phyloP scores from a whole-genome alignment of 495 filamentous ascomycete species.

The Patellaria atrata region DNA sequence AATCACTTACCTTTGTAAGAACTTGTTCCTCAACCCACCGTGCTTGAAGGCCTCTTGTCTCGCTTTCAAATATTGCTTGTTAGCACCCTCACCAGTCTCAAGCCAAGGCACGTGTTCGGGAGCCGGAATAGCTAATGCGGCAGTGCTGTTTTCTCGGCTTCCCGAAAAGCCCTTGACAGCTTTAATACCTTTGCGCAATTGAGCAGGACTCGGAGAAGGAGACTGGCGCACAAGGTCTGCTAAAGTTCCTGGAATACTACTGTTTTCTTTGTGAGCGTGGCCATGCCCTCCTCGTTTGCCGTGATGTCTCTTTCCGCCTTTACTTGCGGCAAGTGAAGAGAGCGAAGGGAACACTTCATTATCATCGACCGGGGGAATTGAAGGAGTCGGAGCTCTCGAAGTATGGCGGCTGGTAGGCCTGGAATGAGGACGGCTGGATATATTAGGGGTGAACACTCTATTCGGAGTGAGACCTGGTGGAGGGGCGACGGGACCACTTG shows the following conservation, averaged over 20 bases:
- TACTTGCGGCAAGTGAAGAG: constrained; percentile 55
- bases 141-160: constrained; percentile 62
- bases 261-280: constrained; percentile 43
- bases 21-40: constrained; percentile 90
- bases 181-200: constrained; percentile 16
- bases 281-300: constrained; percentile 69
- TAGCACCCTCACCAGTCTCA: constrained; percentile 80
- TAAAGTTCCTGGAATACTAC: constrained; percentile 68
- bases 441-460: constrained; percentile 16
- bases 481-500: constrained; percentile 24
- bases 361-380: constrained; percentile 75
- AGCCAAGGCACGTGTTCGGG: constrained; percentile 95
- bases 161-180: constrained; percentile 36
- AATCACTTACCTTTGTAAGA: constrained; percentile 66
- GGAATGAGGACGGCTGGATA: constrained; percentile 53
- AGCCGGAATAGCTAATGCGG: constrained; percentile 65
- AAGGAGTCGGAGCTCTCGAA: constrained; percentile 47
- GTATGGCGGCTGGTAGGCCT: constrained; percentile 79
- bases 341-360: constrained; percentile 92
- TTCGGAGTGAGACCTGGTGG: constrained; percentile 45
- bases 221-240: constrained; percentile 93
- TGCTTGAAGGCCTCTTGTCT: constrained; percentile 92
- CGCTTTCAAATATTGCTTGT: constrained; percentile 87
- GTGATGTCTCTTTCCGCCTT: constrained; percentile 75
- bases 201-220: constrained; percentile 51